These are phyloP conservation scores for Cantharellus anzutake DNA, from an alignment of 768 basidiomycete species.

Conservation along the genomic window DNA sequence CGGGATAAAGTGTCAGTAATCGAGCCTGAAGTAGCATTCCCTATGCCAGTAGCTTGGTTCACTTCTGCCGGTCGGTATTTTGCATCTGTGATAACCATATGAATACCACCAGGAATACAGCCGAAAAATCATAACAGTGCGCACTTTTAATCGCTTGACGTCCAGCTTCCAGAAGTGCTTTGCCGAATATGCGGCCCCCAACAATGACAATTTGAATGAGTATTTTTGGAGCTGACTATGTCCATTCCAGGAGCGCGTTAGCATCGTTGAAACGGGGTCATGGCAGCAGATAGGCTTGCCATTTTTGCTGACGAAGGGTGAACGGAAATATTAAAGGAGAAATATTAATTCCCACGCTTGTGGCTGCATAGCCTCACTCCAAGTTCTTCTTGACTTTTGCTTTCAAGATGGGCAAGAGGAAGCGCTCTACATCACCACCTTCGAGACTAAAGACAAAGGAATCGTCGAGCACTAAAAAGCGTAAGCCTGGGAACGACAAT, in stretches of 20 bases:
- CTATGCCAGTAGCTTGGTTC: constrained; percentile 50
- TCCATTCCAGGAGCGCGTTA: neutral
- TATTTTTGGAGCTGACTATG: constrained; percentile 58
- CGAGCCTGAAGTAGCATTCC: constrained; percentile 55
- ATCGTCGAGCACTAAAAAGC: no score
- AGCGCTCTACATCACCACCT: no score
- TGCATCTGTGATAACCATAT: constrained; percentile 41
- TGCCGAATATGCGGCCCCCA: constrained; percentile 70
- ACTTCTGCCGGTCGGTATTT: constrained; percentile 57
- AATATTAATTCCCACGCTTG: no score
- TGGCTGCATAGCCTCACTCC: no score
- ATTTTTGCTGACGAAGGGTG: neutral
- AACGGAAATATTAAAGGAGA: neutral
- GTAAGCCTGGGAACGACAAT: no score
- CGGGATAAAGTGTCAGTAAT: constrained; percentile 64
- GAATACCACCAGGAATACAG: neutral
- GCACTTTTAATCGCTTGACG: constrained; percentile 85
- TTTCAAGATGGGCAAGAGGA: no score
- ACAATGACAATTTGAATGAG: constrained; percentile 64
- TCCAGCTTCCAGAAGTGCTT: constrained; percentile 79
- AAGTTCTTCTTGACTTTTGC: no score
- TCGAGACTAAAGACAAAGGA: no score
- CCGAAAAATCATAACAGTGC: constrained; percentile 13
- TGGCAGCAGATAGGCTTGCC: neutral
- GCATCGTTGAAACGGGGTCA: neutral